Evolutionary conservation across 176 grass and related monocot species (phyloP), one percentile per base, ranked within the genome.

Genomic region (sorghum (Sorghum bicolor)): DNA sequence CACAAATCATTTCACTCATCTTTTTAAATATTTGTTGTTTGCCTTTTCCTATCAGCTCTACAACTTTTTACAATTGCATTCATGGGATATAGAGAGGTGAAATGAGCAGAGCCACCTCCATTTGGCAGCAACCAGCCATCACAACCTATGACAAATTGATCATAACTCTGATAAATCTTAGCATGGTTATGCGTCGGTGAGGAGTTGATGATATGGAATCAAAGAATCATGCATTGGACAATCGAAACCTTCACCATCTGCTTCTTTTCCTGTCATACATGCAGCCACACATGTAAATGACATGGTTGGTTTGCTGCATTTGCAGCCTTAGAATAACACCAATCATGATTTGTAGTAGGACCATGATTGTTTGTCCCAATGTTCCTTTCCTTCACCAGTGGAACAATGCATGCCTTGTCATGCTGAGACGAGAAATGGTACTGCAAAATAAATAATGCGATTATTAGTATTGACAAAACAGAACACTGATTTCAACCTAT

Each of bases 351-450:
- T 22, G 39, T n/a, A 33, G 25, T 31, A 55, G 3, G 24, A 83
- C 43, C 63, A 40, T 26, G 45, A 72, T 81, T 3, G 24, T 12
- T 53, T 66, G 32, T 66, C 34, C 39, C n/a, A 31, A 24, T 30
- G 55, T 48, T 41, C 6, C 69, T 80, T 60, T 30, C 8, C 70
- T 81, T 76, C 38, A 77, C 64, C 50, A 55, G 40, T 48, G 29
- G 28, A 58, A 64, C 36, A 37, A 31, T 48, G 20, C 37, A 60
- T 44, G 36, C 68, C 29, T 57, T 45, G 58, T 88, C 74, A 91
- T 13, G 86, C 78, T 64, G 86, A 82, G 77, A 91, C 20, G 28
- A 94, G 75, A 86, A 94, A 94, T 45, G 89, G 88, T 29, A 91
- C 89, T 94, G 92, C 92, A 89, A 73, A 88, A 58, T 17, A 84